Percentiles rank a stretch among this genome's conserved stretches.
These are phyloP conservation scores for Themeda triandra DNA, from an alignment of 176 grass and related monocot species.

Conservation along the genomic window DNA sequence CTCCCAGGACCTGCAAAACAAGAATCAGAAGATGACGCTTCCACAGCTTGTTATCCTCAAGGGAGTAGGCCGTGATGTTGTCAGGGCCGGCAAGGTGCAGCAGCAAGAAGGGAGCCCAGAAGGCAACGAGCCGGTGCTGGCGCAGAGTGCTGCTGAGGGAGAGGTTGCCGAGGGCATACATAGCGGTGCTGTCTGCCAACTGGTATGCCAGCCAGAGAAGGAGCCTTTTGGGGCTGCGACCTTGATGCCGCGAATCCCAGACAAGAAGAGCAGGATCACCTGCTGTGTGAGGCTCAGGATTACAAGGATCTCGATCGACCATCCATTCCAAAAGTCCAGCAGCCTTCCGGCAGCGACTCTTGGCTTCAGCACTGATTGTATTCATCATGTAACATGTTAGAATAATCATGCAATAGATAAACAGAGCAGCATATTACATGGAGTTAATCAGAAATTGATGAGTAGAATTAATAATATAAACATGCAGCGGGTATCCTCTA, in stretches of 20 bases:
- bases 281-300: conserved; percentile 4
- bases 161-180: conserved; percentile 26
- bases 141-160: not conserved
- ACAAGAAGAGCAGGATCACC: no score
- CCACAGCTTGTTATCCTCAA: conserved; percentile 44
- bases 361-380: not conserved
- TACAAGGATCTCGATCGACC: not conserved
- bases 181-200: conserved; percentile 33
- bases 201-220: conserved; percentile 43
- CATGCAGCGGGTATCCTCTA: not conserved
- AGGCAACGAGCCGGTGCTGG: not conserved
- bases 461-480: not conserved
- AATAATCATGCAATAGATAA: not conserved
- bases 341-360: not conserved
- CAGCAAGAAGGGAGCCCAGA: conserved; percentile 41
- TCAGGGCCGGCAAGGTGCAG: conserved; percentile 43
- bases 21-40: conserved; percentile 22
- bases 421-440: not conserved
- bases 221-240: not conserved
- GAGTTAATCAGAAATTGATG: not conserved
- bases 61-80: conserved; percentile 38
- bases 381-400: not conserved
- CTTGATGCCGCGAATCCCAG: not conserved
- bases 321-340: not conserved
- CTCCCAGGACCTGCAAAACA: not conserved